Evolutionary conservation across 2,329 filamentous ascomycete species (phyloP), one percentile per base, ranked within the genome.

Genomic region (Penicillium sp.): DNA sequence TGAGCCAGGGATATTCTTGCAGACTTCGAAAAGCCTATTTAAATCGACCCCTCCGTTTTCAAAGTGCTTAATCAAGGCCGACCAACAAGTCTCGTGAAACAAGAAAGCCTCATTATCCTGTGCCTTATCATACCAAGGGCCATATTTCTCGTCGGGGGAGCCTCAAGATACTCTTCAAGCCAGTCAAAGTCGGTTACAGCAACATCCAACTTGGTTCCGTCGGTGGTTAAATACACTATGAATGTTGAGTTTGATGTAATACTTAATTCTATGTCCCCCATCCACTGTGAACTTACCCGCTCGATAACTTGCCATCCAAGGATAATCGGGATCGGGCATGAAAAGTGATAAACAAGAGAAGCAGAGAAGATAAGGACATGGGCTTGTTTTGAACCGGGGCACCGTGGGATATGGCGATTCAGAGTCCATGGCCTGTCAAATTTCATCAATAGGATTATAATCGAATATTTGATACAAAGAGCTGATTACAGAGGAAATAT

Each of bases 1-100:
- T 32, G n/a, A 49, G 38, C n/a, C n/a, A 38, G 49, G 31, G 32
- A 37, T 47, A 14, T 49, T 32, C 38, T 39, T 53, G 42, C 55
- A 57, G 49, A 57, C 50, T 38, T 57, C 49, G 24, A 57, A 56
- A 49, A 53, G 44, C 16, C 43, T 48, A 42, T 57, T 45, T 14
- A 57, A 31, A 39, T 57, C 34, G 22, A 53, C 11, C n/a, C 53
- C 49, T 3, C 40, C 38, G 31, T 57, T 29, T 48, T 8, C 38
- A 11, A 57, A 57, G 20, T 53, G 44, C 34, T 22, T 50, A n/a
- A 26, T 44, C 24, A 57, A 29, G 42, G 53, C 7, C 14, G 14
- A 32, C 49, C 55, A 53, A 42, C 55, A 57, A 34, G 32, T 26
- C 16, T 47, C 31, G 40, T 57, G 55, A 45, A 57, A 35, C 37